Evolutionary conservation across 2,329 filamentous ascomycete genomes (phyloP), one percentile per base, ranked within the genome.

Genomic region (Ophiostoma angusticollis): DNA sequence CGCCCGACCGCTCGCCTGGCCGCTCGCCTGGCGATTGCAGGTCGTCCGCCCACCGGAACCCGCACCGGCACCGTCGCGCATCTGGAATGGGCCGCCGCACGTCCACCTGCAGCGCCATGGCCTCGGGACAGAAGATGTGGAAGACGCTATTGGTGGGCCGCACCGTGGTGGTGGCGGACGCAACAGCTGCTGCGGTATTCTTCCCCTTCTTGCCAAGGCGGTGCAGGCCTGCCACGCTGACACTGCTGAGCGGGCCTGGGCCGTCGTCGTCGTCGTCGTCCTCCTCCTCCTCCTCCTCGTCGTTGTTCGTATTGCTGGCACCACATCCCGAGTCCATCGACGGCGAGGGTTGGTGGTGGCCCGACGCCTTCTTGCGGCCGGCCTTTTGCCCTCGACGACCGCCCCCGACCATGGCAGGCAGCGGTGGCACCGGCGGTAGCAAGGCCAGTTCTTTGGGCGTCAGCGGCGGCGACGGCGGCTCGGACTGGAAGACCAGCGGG

Each of bases 61-160:
- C 60, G 37, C 59, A 63, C 22, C 47, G 46, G 32, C 59, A 61
- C 28, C 47, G 50, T 8, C 41, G 38, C 9, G 21, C 30, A 1
- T 47, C 38, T 6, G 60, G 54, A 13, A 60, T 43, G 3, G 46
- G 30, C 36, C 49, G 49, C 9, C 49, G 48, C 25, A 45, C 37
- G 35, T 63, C 53, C 11, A 61, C 58, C 45, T 63, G 60, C 13
- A 61, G 55, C 28, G 53, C 51, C 53, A 63, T 50, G 16, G 60
- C 61, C 40, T 60, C 55, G 12, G 58, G 52, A 39, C 60, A 63
- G 42, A 62, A 62, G 37, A 58, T 52, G 45, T 57, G 56, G 43
- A 63, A 60, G 19, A 62, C 58, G 48, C 57, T 57, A 40, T 61
- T 61, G 33, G 51, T 55, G 18, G 57, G 56, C 3, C 53, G 49